Percentiles rank a stretch among this genome's conserved stretches.
Conservation (phyloP, 495 filamentous ascomycete genomes). For the Bryoglossum gracile region DNA sequence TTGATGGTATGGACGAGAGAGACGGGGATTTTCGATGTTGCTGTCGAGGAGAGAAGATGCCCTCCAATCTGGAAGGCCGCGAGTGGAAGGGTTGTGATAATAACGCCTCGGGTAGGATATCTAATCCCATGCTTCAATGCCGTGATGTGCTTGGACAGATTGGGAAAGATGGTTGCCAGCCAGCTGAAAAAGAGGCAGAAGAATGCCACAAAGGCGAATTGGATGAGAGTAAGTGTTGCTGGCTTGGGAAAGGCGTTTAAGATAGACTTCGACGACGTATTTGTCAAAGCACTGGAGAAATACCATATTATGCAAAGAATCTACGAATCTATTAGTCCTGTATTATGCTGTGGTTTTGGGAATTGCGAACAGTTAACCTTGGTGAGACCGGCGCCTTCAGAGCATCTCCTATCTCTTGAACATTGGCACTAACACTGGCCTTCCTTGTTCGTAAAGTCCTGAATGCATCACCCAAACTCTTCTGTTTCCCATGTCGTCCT, state of each 20-base stretch:
- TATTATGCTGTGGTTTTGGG: constrained; percentile 6
- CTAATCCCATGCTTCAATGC: constrained; percentile 77
- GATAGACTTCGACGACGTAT: constrained; percentile 96
- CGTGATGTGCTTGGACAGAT: constrained; percentile 59
- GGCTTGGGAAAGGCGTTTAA: constrained; percentile 88
- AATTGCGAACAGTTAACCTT: constrained; percentile 67
- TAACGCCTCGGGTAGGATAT: constrained; percentile 72
- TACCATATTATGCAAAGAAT: constrained; percentile 85
- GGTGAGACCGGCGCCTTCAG: constrained; percentile 85
- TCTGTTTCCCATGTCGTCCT: constrained; percentile 57
- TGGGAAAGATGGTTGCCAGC: constrained; percentile 61
- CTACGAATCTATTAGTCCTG: constrained; percentile 34
- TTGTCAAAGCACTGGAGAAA: constrained; percentile 86
- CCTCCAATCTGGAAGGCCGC: constrained; percentile 90
- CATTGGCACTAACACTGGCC: constrained; percentile 81
- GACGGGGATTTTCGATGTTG: constrained; percentile 89
- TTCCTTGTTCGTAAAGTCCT: constrained; percentile 67
- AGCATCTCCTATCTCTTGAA: constrained; percentile 86
- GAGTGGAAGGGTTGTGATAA: constrained; percentile 79
- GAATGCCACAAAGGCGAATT: constrained; percentile 87
- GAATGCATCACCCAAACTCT: constrained; percentile 81
- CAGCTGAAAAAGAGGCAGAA: constrained; percentile 79
- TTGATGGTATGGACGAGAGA: constrained; percentile 98
- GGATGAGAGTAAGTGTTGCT: constrained; percentile 86
- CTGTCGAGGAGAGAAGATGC: constrained; percentile 87